A percentile compares a stretch with the other conserved stretches of the same genome.
phyloP scores from a whole-genome alignment of 2,329 filamentous ascomycete species.

The Tolypocladium inflatum region DNA sequence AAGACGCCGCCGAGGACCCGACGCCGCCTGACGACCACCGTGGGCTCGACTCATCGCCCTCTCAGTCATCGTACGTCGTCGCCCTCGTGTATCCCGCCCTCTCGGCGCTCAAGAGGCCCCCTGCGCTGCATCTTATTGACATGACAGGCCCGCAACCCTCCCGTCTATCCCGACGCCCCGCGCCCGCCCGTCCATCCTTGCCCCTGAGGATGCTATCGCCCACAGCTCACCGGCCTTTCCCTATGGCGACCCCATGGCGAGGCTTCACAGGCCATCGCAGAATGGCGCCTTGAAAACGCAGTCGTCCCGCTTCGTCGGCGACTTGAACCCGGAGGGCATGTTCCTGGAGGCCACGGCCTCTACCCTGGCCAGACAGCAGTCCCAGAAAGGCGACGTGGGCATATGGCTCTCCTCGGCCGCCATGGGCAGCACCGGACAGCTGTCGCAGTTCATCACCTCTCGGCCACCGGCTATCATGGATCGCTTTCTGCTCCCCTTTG shows the following conservation, averaged over 20 bases:
- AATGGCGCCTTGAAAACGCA: conserved; percentile 6
- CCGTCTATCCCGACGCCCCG: not conserved
- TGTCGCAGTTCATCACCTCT: conserved; percentile 27
- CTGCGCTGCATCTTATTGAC: not conserved
- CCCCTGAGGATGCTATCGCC: not conserved
- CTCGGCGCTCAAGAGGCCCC: not conserved
- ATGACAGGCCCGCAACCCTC: not conserved
- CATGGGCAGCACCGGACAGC: conserved; percentile 13
- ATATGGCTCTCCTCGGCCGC: conserved; percentile 38
- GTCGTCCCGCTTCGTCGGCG: conserved; percentile 44
- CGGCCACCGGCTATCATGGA: conserved; percentile 29
- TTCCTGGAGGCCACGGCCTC: conserved; percentile 44
- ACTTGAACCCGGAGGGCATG: conserved; percentile 50
- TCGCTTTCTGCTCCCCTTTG: conserved; percentile 30
- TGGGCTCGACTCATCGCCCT: conserved; percentile 14
- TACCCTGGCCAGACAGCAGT: conserved; percentile 20
- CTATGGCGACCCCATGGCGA: not conserved
- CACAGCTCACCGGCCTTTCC: not conserved
- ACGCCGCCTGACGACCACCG: conserved; percentile 16
- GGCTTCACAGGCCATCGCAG: not conserved
- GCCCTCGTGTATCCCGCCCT: not conserved
- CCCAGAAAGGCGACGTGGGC: conserved; percentile 43
- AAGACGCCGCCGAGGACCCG: conserved; percentile 21
- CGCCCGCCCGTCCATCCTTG: no score
- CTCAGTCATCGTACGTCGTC: conserved; percentile 19